Percentiles rank a stretch among this genome's conserved stretches.
phyloP scores from a whole-genome alignment of 1,284 basidiomycete species.

The Omphalotus olearius region DNA sequence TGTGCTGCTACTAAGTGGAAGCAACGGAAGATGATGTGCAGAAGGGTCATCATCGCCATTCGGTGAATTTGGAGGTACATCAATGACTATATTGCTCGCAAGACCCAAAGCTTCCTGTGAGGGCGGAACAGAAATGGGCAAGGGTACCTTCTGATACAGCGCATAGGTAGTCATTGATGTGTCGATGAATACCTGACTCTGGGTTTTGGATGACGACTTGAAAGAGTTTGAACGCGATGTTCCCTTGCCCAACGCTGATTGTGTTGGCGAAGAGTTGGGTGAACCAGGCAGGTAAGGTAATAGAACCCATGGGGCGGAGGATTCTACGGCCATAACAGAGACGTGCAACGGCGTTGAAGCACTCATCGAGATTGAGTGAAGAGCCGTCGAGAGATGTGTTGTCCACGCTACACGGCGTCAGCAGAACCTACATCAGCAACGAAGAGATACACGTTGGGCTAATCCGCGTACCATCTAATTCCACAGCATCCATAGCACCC shows the following conservation, averaged over 20 bases:
- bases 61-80: constrained; percentile 21
- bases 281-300: constrained; percentile 23
- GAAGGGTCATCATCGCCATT: constrained; percentile 11
- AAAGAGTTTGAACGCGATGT: constrained; percentile 8
- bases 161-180: constrained; percentile 49
- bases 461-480: constrained; percentile 59
- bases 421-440: constrained; percentile 1
- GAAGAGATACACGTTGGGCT: not conserved
- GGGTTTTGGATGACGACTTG: constrained; percentile 18
- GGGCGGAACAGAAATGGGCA: constrained; percentile 36
- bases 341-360: constrained; percentile 47
- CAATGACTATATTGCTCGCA: constrained; percentile 30
- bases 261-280: not conserved
- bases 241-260: constrained; percentile 1
- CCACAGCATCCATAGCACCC: constrained; percentile 51
- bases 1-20: constrained; percentile 51
- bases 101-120: constrained; percentile 29
- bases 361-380: constrained; percentile 23
- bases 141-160: constrained; percentile 34
- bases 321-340: constrained; percentile 52
- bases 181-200: constrained; percentile 37
- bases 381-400: constrained; percentile 37
- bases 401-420: constrained; percentile 56
- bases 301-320: constrained; percentile 50
- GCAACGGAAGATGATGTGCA: constrained; percentile 32